Evolutionary conservation across 225 moss, liverwort and hornwort species (phyloP), one percentile per base, ranked within the genome.

Genomic region (Lunularia cruciata): DNA sequence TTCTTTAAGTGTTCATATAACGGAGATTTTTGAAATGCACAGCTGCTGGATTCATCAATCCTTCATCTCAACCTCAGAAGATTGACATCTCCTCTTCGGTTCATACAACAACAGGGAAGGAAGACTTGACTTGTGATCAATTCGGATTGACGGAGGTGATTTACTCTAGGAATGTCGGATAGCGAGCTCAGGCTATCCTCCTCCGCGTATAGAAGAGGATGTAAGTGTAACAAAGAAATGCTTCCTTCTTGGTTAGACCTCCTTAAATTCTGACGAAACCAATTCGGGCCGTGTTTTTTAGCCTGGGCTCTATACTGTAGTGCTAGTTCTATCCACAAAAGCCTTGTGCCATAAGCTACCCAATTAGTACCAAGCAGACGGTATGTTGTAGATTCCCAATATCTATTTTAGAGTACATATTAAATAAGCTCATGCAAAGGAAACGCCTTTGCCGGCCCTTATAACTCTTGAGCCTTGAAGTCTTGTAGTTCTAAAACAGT

Each of bases 1-100:
- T 95, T 79, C 87, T 95, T 42, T 95, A 80, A 72, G 40, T 81
- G 73, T 70, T 73, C 58, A 72, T 63, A 76, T 52, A 31, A 66
- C 16, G 22, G 18, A 52, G 53, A 31, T 28, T 68, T 67, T 67
- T 58, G 38, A 26, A 53, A 51, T 54, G 58, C 37, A 55, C 38
- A 72, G 62, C 42, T 34, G 30, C 22, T 63, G 46, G 60, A 32
- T 46, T 45, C 32, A 54, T 53, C 60, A 46, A 51, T n/a, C n/a
- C n/a, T n/a, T n/a, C n/a, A n/a, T n/a, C n/a, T 28, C 9, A 6
- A 54, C 27, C 3, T 54, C 26, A 54, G 26, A 51, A 51, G 51
- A 51, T 22, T 25, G 51, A 18, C 27, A 12, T 25, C 27, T 43
- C 43, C 5, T 43, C 27, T 28, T 54, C 27, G 26, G 54, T 26